Conservation (phyloP, 176 grass and related monocot species). For the Carex myosuroides region DNA sequence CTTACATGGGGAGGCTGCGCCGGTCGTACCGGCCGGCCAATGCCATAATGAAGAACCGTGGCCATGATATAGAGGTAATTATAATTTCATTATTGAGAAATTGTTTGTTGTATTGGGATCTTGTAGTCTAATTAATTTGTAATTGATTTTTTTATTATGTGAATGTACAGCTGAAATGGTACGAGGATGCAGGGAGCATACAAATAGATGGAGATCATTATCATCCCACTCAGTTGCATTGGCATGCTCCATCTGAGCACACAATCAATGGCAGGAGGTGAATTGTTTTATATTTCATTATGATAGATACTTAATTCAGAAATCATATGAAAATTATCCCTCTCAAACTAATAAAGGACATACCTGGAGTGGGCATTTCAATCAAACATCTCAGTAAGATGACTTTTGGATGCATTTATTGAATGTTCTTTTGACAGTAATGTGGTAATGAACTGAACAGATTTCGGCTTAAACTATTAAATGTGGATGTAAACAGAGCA, state of each 20-base stretch:
- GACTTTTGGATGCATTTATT: background rate
- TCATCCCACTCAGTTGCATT: slow-evolving; percentile 50
- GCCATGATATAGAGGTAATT: slow-evolving; percentile 53
- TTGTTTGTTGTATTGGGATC: background rate
- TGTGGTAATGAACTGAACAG: background rate
- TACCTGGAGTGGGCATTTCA: no score
- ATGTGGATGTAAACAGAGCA: background rate
- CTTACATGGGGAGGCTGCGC: slow-evolving; percentile 32
- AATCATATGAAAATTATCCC: background rate
- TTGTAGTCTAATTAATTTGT: background rate
- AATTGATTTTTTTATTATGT: background rate
- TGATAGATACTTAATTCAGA: background rate
- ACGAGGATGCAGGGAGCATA: slow-evolving; percentile 37
- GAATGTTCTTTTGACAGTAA: background rate
- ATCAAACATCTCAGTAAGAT: background rate
- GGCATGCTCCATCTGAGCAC: slow-evolving; percentile 83
- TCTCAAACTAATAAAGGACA: no score
- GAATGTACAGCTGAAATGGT: slow-evolving; percentile 36
- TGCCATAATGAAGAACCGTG: slow-evolving; percentile 54
- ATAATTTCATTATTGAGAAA: background rate
- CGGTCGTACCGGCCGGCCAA: slow-evolving; percentile 33
- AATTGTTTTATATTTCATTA: background rate
- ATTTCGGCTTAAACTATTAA: background rate
- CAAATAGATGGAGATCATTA: slow-evolving; percentile 46
- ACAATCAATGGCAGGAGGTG: slow-evolving; percentile 42